phyloP scores from a whole-genome alignment of 2,329 filamentous ascomycete genomes.

The Phialophora macrospora region DNA sequence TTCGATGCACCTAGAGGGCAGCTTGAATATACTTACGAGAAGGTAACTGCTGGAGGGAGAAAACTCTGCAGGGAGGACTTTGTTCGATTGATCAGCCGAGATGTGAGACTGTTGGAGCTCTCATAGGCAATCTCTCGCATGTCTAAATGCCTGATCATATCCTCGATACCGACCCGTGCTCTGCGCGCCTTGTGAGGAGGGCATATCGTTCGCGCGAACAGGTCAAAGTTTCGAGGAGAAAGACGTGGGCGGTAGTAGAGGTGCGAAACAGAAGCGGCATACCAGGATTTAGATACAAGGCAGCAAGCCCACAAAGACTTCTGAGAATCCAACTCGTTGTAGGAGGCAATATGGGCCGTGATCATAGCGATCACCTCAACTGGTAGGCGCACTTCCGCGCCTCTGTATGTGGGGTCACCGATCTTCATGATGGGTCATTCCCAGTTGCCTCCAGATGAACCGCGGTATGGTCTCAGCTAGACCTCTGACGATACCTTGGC shows the following conservation, averaged over 20 bases:
- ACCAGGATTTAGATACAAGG: conserved; percentile 62
- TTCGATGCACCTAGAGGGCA: background rate
- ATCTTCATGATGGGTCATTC: conserved; percentile 33
- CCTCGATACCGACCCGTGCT: conserved; percentile 45
- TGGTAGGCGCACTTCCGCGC: conserved; percentile 30
- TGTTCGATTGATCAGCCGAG: conserved; percentile 60
- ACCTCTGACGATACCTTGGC: background rate
- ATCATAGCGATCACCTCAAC: conserved; percentile 34
- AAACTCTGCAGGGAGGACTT: conserved; percentile 60
- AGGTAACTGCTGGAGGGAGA: conserved; percentile 62
- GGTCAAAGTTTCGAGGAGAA: conserved; percentile 56
- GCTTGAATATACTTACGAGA: conserved; percentile 51
- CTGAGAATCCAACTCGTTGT: conserved; percentile 46
- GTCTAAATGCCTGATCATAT: conserved; percentile 57
- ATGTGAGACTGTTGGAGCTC: conserved; percentile 62
- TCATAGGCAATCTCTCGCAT: conserved; percentile 63
- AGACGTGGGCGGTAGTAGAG: conserved; percentile 61
- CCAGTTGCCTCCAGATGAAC: background rate
- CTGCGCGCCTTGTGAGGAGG: conserved; percentile 55
- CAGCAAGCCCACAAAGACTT: conserved; percentile 57
- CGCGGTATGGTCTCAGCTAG: background rate
- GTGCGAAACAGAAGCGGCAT: conserved; percentile 55
- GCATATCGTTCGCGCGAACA: conserved; percentile 61
- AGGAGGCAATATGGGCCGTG: conserved; percentile 14
- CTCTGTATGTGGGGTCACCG: conserved; percentile 29